These are phyloP conservation scores for Perkinsela sp. DNA, from an alignment of 208 protist genomes.

Conservation along the genomic window DNA sequence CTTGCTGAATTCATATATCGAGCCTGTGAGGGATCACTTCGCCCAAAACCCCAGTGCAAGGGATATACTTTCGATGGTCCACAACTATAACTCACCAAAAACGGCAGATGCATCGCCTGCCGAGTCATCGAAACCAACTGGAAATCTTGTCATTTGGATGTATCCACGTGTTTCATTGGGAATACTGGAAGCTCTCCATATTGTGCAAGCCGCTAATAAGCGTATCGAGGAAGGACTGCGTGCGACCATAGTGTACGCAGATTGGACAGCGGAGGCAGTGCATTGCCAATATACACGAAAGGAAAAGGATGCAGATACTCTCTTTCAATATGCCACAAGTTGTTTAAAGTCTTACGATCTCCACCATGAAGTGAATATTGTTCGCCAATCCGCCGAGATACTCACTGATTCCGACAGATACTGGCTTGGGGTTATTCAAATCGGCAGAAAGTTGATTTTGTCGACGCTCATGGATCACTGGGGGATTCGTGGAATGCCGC, in stretches of 20 bases:
- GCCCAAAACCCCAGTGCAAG: constrained; percentile 32
- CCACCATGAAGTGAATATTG: constrained; percentile 14
- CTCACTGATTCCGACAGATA: constrained; percentile 31
- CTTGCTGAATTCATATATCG: constrained; percentile 60
- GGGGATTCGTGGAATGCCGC: constrained; percentile 19
- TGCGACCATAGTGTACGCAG: constrained; percentile 26
- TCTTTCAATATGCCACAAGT: constrained; percentile 19
- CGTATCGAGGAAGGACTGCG: constrained; percentile 13
- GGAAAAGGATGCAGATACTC: constrained; percentile 36
- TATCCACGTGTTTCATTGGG: constrained; percentile 21
- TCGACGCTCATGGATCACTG: constrained; percentile 18
- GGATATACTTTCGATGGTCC: constrained; percentile 57
- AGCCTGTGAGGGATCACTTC: constrained; percentile 81
- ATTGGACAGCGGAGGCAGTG: constrained; percentile 35
- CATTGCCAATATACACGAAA: constrained; percentile 24
- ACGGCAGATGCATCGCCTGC: constrained; percentile 4
- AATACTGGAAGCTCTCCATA: constrained; percentile 17
- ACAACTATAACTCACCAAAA: constrained; percentile 4
- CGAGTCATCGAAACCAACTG: constrained; percentile 6
- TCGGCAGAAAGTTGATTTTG: constrained; percentile 31
- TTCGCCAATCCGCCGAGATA: constrained; percentile 40
- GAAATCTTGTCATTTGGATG: constrained; percentile 29
- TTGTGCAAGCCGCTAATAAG: constrained; percentile 10
- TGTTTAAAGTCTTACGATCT: constrained; percentile 23
- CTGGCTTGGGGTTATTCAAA: constrained; percentile 63